Base-by-base conservation (phyloP, 225 moss, liverwort and hornwort genomes). In the Bryoerythrophyllum caledonicum region DNA sequence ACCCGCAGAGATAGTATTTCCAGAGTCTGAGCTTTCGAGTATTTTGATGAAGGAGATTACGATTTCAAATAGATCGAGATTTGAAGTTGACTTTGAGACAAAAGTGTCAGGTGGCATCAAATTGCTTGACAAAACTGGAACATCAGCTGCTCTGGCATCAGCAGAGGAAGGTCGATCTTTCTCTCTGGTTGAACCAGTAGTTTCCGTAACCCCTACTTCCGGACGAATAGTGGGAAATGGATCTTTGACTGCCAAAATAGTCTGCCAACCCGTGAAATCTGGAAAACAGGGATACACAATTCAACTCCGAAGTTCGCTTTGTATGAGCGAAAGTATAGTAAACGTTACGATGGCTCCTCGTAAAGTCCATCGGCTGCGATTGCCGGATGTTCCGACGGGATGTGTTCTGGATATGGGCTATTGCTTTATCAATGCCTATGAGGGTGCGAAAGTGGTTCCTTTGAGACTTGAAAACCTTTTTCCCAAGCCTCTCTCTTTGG, bases 321-420 rank as follows among this genome's bases (percentile, higher is more conserved):
- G 93, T 79, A 64, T 77, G 78, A 76, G 53, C 58, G 86, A 90
- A 37, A 90, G 91, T 80, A 71, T 75, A 54, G 73, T 95, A 35
- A 82, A 71, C 58, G 77, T 95, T 57, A 83, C 82, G 24, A 85
- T 90, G 86, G 71, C 81, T 68, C 90, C 93, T 74, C 85, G 83
- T 70, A 90, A 88, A 88, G 83, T 82, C 55, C 91, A 93, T 64
- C 79, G 80, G 67, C 82, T 95, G 55, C 84, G 85, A 60, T 76
- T 95, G 57, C 91, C 90, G 25, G 95, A 95, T 75, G 80, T 95
- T 70, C 86, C 91, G 54, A 67, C 86, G 76, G 95, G 95, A 59
- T 79, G 84, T 53, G 74, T 82, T 74, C 82, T 95, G 78, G 93
- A 95, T 70, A 93, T 95, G 93, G 95, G 95, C 52, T 93, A 88